Base-by-base conservation (phyloP, 2,329 filamentous ascomycete genomes). In the Emmonsiellopsis sp. region DNA sequence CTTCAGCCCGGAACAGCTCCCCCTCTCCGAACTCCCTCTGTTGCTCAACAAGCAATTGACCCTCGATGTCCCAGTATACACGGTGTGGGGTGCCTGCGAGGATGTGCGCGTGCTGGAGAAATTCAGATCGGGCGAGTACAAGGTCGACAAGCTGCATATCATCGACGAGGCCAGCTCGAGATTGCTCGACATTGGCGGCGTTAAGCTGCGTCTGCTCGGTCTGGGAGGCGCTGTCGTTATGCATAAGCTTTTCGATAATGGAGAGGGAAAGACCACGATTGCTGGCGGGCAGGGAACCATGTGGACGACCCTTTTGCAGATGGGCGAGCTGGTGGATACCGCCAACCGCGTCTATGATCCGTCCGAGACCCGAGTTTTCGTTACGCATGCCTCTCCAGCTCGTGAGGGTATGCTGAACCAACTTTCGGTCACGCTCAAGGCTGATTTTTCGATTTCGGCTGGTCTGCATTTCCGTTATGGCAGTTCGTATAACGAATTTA, bases 241-340 rank as follows among this genome's bases (percentile, higher is more conserved):
- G 90, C 93, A 98, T 79, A 98, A 98, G 79, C 82, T 98, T 14
- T 98, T 98, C 66, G 93, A 98, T 71, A 98, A 98, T 62, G 93
- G 93, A 52, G 93, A 98, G 68, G 93, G 93, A 56, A 85, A 92
- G 71, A 98, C 93, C 49, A 98, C 94, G 2, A 98, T 98, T 71
- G 93, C 93, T 21, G 93, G 93, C 68, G 93, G 93, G 17, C 93
- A 98, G 71, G 93, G 93, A 57, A 98, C 93, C 45, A 98, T 98
- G 93, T 98, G 93, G 93, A 98, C 93, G 6, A 98, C 93, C 6
- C 77, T 98, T 33, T 74, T 98, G 59, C 93, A 98, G 73, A 98
- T 98, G 87, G 93, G 93, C 51, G 93, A 98, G 74, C 78, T 98
- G 49, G 89, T 98, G 52, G 93, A 98, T 69, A 98, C 94, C 3